Conservation (phyloP, 805 yeast genomes). For the Kuraishia floccosa region DNA sequence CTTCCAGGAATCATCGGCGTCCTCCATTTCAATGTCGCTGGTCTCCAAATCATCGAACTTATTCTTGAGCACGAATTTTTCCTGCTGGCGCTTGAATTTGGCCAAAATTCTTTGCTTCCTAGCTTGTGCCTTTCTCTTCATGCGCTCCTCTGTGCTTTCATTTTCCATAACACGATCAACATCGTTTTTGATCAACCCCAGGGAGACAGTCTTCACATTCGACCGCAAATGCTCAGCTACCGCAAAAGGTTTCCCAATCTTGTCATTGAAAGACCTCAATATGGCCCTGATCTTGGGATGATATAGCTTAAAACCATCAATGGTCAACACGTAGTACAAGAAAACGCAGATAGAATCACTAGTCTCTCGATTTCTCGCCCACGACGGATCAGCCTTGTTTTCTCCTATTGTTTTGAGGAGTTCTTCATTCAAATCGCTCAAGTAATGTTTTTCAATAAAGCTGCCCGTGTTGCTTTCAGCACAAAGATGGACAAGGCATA, state of each 20-base stretch:
- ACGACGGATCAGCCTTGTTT: no score
- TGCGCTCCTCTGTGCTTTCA: constrained; percentile 36
- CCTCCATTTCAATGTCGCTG: constrained; percentile 27
- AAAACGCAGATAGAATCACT: background rate
- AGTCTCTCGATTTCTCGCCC: no score
- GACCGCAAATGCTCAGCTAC: background rate
- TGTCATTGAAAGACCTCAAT: constrained; percentile 16
- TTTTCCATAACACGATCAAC: constrained; percentile 10
- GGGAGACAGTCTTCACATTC: background rate
- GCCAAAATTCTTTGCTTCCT: constrained; percentile 66
- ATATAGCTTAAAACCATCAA: constrained; percentile 26
- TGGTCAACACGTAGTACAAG: constrained; percentile 16
- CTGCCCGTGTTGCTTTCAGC: constrained; percentile 25
- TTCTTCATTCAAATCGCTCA: background rate
- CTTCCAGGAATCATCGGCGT: constrained; percentile 33
- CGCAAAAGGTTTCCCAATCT: background rate
- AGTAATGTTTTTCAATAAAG: constrained; percentile 7
- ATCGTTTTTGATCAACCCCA: constrained; percentile 9
- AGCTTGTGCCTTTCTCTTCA: constrained; percentile 57
- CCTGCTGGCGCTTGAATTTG: constrained; percentile 71
- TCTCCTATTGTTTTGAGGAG: background rate
- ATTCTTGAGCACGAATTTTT: constrained; percentile 53
- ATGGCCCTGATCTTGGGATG: constrained; percentile 52
- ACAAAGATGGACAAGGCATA: constrained; percentile 64
- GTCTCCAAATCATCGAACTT: constrained; percentile 22